Base-by-base conservation (phyloP, 2,329 filamentous ascomycete genomes). In the Sporothrix schenckii region DNA sequence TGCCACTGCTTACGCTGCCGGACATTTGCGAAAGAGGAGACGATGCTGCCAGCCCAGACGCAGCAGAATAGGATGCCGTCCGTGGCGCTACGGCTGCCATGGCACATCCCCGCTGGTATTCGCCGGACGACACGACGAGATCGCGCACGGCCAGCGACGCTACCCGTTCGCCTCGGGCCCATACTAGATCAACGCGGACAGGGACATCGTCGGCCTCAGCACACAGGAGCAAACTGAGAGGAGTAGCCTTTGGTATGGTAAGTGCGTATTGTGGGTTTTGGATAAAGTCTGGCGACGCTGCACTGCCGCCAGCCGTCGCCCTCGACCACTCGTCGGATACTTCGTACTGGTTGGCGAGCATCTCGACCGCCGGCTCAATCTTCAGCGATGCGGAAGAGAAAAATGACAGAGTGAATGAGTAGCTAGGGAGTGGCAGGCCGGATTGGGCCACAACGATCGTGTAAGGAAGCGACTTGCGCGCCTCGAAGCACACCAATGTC, bases 261-360 rank as follows among this genome's bases (percentile, higher is more conserved):
- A 99, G 83, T 70, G 86, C 86, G 78, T 92, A 98, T 78, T 97
- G 94, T 0, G 95, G 95, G 75, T 98, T 99, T 70, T 86, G 84
- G n/a, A 90, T 87, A 80, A 95, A 98, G 10, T 86, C 88, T 2
- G 91, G 80, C 39, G 90, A 91, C 72, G 90, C 88, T 0, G 92
- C 88, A 77, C 93, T 96, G 41, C 95, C 95, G 27, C 95, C 95
- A 4, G 93, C 92, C 0, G 91, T 94, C 65, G 90, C 87, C 68
- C 87, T 83, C 2, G 88, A 93, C 95, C 95, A 99, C 2, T 85
- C 83, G 1, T 90, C 88, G 1, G 83, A 78, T 30, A 90, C 78
- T 70, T 88, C 87, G n/a, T 81, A 84, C 71, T 86, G 83, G 75
- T 89, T 82, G 0, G 82, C 78, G 76, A 92, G 90, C 68, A 83